phyloP scores from a whole-genome alignment of 768 basidiomycete genomes.

The Sporobolomyces roseus region DNA sequence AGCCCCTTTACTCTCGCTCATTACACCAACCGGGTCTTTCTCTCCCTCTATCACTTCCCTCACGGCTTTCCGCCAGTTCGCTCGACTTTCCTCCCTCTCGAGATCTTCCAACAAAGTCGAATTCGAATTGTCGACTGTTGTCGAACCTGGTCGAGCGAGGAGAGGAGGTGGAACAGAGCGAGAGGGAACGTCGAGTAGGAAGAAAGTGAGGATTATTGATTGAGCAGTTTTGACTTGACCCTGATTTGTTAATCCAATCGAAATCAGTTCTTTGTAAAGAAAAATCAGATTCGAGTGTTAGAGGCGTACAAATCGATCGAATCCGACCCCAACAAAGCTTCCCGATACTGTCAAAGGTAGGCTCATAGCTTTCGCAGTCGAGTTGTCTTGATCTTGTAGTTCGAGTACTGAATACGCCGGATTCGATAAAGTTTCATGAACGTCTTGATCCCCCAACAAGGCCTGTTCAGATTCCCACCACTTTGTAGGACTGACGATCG shows the following conservation, averaged over 20 bases:
- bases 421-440: conserved; percentile 60
- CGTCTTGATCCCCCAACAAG: conserved; percentile 55
- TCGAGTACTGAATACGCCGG: conserved; percentile 48
- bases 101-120: conserved; percentile 32
- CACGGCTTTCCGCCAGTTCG: conserved; percentile 44
- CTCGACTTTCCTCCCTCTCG: conserved; percentile 50
- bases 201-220: conserved; percentile 74
- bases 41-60: neutral
- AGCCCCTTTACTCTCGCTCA: neutral
- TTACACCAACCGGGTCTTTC: neutral
- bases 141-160: neutral
- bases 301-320: conserved; percentile 55
- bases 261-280: neutral
- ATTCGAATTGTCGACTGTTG: conserved; percentile 45
- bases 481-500: conserved; percentile 67
- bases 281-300: conserved; percentile 33
- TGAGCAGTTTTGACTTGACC: conserved; percentile 55
- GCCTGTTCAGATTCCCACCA: conserved; percentile 69
- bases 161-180: conserved; percentile 43
- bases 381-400: too few relatives aligned
- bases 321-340: conserved; percentile 69
- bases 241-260: conserved; percentile 38
- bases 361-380: too few relatives aligned
- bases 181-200: conserved; percentile 70
- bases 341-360: conserved; percentile 63